Percentiles rank a stretch among this genome's conserved stretches.
These are phyloP conservation scores for Ambrosiella beaveri DNA, from an alignment of 2,329 filamentous ascomycete genomes.

Conservation along the genomic window DNA sequence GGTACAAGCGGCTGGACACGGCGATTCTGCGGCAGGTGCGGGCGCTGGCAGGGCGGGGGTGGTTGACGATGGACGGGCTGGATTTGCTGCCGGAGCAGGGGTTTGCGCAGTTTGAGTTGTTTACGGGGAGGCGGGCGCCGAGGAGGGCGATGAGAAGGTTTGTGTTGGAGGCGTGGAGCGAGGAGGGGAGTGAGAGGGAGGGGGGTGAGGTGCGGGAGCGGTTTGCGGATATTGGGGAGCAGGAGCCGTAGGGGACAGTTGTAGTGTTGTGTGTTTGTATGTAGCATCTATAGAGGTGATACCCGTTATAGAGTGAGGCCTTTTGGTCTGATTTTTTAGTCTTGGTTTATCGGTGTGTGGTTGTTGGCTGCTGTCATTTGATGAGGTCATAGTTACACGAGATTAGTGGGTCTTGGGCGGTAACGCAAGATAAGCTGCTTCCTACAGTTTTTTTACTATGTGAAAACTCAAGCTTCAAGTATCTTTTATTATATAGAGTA, in stretches of 20 bases:
- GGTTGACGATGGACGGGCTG: slow-evolving; percentile 60
- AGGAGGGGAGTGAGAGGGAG: slow-evolving; percentile 25
- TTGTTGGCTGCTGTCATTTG: neutral
- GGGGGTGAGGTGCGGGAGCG: slow-evolving; percentile 25
- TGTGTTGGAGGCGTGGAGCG: slow-evolving; percentile 32
- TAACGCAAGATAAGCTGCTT: no score
- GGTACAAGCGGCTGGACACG: slow-evolving; percentile 57
- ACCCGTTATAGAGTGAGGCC: no score
- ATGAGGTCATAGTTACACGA: neutral
- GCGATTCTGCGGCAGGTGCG: slow-evolving; percentile 53
- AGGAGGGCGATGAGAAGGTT: slow-evolving; percentile 53
- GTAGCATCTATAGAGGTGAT: no score
- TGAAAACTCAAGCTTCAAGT: no score
- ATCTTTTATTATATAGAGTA: no score
- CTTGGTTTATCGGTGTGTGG: neutral
- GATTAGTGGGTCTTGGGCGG: neutral
- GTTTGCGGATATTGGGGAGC: slow-evolving; percentile 24
- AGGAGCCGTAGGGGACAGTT: slow-evolving; percentile 19
- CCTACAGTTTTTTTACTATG: no score
- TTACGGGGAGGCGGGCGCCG: slow-evolving; percentile 40
- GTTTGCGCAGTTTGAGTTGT: slow-evolving; percentile 66
- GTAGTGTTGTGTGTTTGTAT: no score
- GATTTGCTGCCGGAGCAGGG: slow-evolving; percentile 64
- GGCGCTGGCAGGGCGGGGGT: slow-evolving; percentile 40
- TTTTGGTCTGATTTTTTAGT: neutral